Conservation (phyloP, 2,329 filamentous ascomycete species). For the Ophioceras dolichostomum region DNA sequence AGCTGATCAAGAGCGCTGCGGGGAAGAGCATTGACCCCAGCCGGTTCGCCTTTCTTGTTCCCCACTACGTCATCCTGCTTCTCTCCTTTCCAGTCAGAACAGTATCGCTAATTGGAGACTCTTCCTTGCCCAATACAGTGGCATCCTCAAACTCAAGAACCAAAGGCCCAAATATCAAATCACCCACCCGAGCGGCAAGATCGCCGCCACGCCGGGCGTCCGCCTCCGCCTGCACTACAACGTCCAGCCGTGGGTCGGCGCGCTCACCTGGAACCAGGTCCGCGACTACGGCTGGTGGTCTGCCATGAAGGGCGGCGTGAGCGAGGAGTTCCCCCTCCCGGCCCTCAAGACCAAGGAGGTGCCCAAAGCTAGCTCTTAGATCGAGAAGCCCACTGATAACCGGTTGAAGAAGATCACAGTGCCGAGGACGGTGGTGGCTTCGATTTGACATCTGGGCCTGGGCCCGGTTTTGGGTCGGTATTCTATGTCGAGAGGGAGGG, state of each 20-base stretch:
- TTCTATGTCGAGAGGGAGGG: no score
- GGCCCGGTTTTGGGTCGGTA: no score
- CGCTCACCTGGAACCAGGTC: slow-evolving; percentile 67
- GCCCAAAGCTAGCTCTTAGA: slow-evolving; percentile 1
- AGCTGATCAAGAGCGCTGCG: slow-evolving; percentile 44
- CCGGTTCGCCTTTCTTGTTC: slow-evolving; percentile 28
- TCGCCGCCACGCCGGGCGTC: slow-evolving; percentile 63
- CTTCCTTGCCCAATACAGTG: slow-evolving; percentile 27
- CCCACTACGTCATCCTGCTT: no score
- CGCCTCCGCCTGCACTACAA: slow-evolving; percentile 83
- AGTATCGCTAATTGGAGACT: not conserved
- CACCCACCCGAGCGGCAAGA: slow-evolving; percentile 71
- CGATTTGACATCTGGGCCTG: no score
- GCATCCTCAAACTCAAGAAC: slow-evolving; percentile 65
- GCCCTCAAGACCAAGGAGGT: slow-evolving; percentile 47
- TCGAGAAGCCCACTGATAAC: no score
- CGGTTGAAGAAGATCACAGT: no score
- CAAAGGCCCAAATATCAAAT: slow-evolving; percentile 96
- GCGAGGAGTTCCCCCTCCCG: slow-evolving; percentile 52
- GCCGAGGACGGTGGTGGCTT: no score
- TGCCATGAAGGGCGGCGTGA: slow-evolving; percentile 50
- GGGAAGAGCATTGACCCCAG: slow-evolving; percentile 49
- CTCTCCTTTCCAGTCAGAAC: not conserved
- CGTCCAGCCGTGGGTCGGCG: slow-evolving; percentile 92
- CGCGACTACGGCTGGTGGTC: slow-evolving; percentile 50